Evolutionary conservation across 2,329 filamentous ascomycete species (phyloP).

Genomic region (Metarhizium album): DNA sequence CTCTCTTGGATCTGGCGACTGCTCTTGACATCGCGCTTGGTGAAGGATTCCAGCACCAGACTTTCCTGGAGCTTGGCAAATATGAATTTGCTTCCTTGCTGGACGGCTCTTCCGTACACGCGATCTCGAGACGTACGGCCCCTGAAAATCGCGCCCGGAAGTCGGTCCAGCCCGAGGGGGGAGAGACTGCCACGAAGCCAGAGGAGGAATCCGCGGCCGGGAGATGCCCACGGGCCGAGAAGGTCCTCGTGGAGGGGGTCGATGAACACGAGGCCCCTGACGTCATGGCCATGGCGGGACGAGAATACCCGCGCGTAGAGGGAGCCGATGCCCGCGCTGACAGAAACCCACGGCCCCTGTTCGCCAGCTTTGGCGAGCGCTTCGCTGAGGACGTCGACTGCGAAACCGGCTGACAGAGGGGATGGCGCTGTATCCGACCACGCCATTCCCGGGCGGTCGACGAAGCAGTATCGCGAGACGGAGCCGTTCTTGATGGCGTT

Average conservation of each 20-base stretch:
- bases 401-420: slow-evolving; percentile 85
- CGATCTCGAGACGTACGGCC: slow-evolving; percentile 74
- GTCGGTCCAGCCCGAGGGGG: slow-evolving; percentile 73
- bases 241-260: slow-evolving; percentile 86
- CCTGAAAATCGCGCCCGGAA: slow-evolving; percentile 70
- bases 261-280: slow-evolving; percentile 73
- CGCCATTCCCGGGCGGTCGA: slow-evolving; percentile 80
- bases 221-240: slow-evolving; percentile 53
- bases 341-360: slow-evolving; percentile 77
- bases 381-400: slow-evolving; percentile 80
- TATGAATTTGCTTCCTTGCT: slow-evolving; percentile 73
- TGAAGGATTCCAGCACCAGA: slow-evolving; percentile 74
- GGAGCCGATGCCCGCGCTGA: slow-evolving; percentile 76
- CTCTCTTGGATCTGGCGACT: slow-evolving; percentile 68
- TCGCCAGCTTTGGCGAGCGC: slow-evolving; percentile 72
- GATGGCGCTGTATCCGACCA: slow-evolving; percentile 89
- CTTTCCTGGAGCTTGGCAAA: slow-evolving; percentile 91
- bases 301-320: slow-evolving; percentile 89
- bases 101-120: slow-evolving; percentile 68
- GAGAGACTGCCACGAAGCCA: slow-evolving; percentile 82
- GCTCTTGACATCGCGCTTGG: slow-evolving; percentile 69
- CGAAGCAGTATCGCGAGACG: slow-evolving; percentile 87
- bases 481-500: slow-evolving; percentile 66
- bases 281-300: slow-evolving; percentile 62
- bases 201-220: slow-evolving; percentile 67